phyloP scores from a whole-genome alignment of 371 early-diverging fungal genomes.

The Mucor saturninus region DNA sequence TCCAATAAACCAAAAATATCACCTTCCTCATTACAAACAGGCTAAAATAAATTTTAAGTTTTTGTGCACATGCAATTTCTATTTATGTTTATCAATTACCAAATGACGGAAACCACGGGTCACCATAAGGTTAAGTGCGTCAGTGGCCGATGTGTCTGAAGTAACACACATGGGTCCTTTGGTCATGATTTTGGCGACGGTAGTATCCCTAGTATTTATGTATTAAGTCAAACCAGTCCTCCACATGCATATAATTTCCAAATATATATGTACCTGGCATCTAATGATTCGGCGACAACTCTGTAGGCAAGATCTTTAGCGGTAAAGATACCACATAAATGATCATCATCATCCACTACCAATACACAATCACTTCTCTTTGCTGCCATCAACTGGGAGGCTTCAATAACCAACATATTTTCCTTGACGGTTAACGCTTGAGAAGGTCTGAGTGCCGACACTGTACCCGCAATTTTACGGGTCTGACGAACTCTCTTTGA shows the following conservation, averaged over 20 bases:
- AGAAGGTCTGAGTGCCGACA: conserved; percentile 87
- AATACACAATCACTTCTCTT: conserved; percentile 93
- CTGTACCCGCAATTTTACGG: conserved; percentile 78
- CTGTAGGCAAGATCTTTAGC: conserved; percentile 51
- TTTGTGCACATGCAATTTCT: conserved; percentile 5
- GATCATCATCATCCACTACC: conserved; percentile 89
- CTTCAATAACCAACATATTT: conserved; percentile 88
- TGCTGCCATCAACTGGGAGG: conserved; percentile 96
- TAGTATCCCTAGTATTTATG: conserved; percentile 33
- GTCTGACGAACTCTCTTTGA: conserved; percentile 44
- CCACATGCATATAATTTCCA: neutral
- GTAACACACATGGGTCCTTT: conserved; percentile 88
- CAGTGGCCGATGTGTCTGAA: conserved; percentile 80
- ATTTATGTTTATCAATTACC: conserved; percentile 40
- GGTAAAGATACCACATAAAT: conserved; percentile 94
- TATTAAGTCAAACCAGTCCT: neutral
- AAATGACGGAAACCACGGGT: conserved; percentile 93
- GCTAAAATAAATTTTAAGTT: conserved; percentile 43
- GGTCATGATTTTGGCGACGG: conserved; percentile 90
- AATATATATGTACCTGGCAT: conserved; percentile 32
- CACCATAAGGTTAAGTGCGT: conserved; percentile 95
- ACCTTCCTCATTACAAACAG: conserved; percentile 90
- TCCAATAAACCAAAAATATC: conserved; percentile 94
- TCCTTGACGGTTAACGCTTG: conserved; percentile 93
- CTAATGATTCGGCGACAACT: conserved; percentile 41